Percentiles rank a stretch among this genome's conserved stretches.
Evolutionary conservation across 2,329 filamentous ascomycete species (phyloP).

Genomic region (Fonsecaea pedrosoi): DNA sequence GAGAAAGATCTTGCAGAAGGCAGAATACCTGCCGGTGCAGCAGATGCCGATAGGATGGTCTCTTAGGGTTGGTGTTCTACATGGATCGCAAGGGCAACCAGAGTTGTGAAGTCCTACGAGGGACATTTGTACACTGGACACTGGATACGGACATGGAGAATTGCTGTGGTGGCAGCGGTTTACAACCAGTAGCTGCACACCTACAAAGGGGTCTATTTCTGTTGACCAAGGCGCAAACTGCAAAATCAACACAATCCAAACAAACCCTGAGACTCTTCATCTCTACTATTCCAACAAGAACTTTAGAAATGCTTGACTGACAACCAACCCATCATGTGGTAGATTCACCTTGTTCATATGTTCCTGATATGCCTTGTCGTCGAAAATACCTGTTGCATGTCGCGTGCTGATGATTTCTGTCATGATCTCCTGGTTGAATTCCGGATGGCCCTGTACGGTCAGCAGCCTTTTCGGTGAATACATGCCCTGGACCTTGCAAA

Average conservation of each 20-base stretch:
- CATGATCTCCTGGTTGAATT: constrained; percentile 77
- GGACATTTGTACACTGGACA: background rate
- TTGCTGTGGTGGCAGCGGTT: background rate
- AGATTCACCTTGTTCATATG: constrained; percentile 69
- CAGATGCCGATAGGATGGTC: constrained; percentile 46
- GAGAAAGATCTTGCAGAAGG: constrained; percentile 95
- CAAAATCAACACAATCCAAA: background rate
- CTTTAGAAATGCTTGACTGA: constrained; percentile 75
- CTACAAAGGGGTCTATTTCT: constrained; percentile 7
- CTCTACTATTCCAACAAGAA: constrained; percentile 68
- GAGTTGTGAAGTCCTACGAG: background rate
- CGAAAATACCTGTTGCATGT: constrained; percentile 71
- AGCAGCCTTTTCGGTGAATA: constrained; percentile 71
- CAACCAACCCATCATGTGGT: constrained; percentile 78
- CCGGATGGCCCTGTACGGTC: constrained; percentile 84
- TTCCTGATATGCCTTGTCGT: constrained; percentile 71
- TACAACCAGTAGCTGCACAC: background rate
- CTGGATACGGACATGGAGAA: background rate
- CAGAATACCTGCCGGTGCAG: constrained; percentile 72
- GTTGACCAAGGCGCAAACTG: background rate
- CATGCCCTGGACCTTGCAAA: constrained; percentile 81
- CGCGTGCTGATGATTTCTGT: constrained; percentile 70
- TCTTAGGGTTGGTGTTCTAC: constrained; percentile 22
- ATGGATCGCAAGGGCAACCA: background rate
- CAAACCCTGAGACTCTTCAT: background rate